Evolutionary conservation across 805 yeast species (phyloP).

Genomic region (Candida lessepsii): DNA sequence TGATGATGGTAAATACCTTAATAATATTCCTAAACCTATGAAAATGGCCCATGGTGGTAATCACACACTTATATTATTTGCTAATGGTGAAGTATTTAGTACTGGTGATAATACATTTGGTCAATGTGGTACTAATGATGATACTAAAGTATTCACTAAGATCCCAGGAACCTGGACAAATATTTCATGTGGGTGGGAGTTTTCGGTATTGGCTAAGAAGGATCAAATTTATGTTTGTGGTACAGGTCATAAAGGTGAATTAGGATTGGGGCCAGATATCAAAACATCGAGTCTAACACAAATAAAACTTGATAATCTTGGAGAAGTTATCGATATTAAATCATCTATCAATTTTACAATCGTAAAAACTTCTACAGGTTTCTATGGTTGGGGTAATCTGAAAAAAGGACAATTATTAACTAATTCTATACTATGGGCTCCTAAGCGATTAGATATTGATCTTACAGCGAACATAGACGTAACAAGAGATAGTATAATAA

Average conservation of each 20-base stretch:
- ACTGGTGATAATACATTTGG: slow-evolving; percentile 60
- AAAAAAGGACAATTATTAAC: slow-evolving; percentile 54
- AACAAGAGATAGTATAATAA: slow-evolving; percentile 11
- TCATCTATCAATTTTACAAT: slow-evolving; percentile 50
- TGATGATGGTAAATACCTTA: slow-evolving; percentile 9
- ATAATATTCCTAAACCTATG: slow-evolving; percentile 4
- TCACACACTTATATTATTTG: slow-evolving; percentile 64
- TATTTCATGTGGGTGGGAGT: slow-evolving; percentile 81
- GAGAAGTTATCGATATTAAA: slow-evolving; percentile 13
- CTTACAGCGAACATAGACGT: slow-evolving; percentile 21
- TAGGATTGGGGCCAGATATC: slow-evolving; percentile 47
- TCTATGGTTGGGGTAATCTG: slow-evolving; percentile 69
- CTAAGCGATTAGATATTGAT: slow-evolving; percentile 3
- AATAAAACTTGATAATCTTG: neutral
- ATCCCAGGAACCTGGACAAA: slow-evolving; percentile 35
- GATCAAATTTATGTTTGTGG: slow-evolving; percentile 57
- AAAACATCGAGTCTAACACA: neutral
- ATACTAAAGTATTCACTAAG: slow-evolving; percentile 10
- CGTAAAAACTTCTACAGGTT: slow-evolving; percentile 37
- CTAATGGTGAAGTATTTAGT: slow-evolving; percentile 51
- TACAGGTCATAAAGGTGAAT: slow-evolving; percentile 67
- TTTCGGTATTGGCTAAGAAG: slow-evolving; percentile 46
- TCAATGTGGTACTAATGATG: slow-evolving; percentile 44
- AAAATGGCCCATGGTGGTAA: slow-evolving; percentile 80
- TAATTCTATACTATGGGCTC: slow-evolving; percentile 13